phyloP scores from a whole-genome alignment of 768 basidiomycete genomes.

The Phlebiopsis flavidoalba region DNA sequence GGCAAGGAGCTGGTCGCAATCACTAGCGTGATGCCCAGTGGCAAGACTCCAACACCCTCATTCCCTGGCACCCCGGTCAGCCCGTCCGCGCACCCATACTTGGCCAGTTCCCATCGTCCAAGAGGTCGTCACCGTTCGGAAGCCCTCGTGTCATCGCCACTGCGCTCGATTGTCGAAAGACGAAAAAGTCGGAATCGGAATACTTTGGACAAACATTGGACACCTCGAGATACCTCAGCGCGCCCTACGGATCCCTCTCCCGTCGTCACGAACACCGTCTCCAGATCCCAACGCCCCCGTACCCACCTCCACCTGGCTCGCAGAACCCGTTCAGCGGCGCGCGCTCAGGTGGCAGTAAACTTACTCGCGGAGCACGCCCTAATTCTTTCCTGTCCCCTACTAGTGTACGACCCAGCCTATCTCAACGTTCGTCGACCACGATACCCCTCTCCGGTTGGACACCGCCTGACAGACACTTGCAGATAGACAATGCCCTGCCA shows the following conservation, averaged over 20 bases:
- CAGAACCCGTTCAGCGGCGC: conserved; percentile 13
- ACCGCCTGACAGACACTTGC: conserved; percentile 11
- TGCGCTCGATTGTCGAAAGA: conserved; percentile 31
- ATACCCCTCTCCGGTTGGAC: conserved; percentile 10
- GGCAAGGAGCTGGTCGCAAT: conserved; percentile 31
- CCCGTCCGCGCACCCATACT: conserved; percentile 52
- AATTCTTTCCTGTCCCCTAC: not conserved
- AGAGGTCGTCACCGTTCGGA: conserved; percentile 40
- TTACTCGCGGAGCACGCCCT: not conserved
- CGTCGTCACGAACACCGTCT: conserved; percentile 43
- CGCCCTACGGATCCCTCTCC: conserved; percentile 46
- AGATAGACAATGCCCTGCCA: conserved; percentile 15
- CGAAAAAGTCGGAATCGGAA: conserved; percentile 17
- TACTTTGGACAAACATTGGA: conserved; percentile 36
- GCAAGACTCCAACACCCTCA: conserved; percentile 30
- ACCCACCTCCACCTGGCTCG: conserved; percentile 15
- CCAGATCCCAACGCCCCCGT: conserved; percentile 26
- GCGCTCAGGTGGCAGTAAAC: conserved; percentile 18
- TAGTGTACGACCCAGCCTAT: conserved; percentile 16
- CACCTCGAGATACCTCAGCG: conserved; percentile 41
- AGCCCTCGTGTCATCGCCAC: conserved; percentile 46
- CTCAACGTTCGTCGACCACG: conserved; percentile 12
- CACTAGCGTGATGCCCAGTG: conserved; percentile 29
- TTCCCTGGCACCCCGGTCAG: conserved; percentile 40
- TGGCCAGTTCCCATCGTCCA: conserved; percentile 45